phyloP scores from a whole-genome alignment of 2,329 filamentous ascomycete species.

The Ilyonectria mors-panacis region DNA sequence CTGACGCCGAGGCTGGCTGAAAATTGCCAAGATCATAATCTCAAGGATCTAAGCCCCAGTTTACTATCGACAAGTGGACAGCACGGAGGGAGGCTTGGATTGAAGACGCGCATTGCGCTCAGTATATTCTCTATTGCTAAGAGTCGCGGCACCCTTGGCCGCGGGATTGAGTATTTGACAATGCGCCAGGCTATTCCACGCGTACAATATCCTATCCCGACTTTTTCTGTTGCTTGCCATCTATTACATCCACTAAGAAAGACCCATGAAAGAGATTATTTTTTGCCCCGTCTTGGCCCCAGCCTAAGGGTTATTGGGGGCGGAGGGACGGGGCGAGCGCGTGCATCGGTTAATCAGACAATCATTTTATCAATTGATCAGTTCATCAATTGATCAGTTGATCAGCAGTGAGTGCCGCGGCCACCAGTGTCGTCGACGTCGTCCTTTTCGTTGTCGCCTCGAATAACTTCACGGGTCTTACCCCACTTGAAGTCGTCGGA shows the following conservation, averaged over 20 bases:
- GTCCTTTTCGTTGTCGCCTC: conserved; percentile 46
- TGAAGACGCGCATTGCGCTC: background rate
- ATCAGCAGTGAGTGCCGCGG: conserved; percentile 43
- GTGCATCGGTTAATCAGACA: too few species aligned
- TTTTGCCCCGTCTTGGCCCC: background rate
- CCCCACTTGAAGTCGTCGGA: conserved; percentile 64
- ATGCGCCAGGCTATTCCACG: background rate
- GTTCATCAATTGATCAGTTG: background rate
- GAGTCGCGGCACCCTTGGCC: background rate
- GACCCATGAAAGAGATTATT: conserved; percentile 19
- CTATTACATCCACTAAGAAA: conserved; percentile 11
- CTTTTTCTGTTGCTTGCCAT: background rate
- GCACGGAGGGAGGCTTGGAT: background rate
- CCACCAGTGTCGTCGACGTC: conserved; percentile 44
- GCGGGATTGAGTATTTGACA: background rate
- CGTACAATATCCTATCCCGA: background rate
- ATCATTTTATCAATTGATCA: too few species aligned
- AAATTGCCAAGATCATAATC: too few species aligned
- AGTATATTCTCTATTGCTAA: background rate
- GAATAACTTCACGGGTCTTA: conserved; percentile 59
- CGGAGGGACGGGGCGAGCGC: background rate
- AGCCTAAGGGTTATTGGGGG: background rate
- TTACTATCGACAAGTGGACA: background rate
- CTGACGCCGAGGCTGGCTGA: background rate
- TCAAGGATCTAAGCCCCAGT: background rate